Conservation (phyloP, 768 basidiomycete species). For the Boletus tomentosulus region DNA sequence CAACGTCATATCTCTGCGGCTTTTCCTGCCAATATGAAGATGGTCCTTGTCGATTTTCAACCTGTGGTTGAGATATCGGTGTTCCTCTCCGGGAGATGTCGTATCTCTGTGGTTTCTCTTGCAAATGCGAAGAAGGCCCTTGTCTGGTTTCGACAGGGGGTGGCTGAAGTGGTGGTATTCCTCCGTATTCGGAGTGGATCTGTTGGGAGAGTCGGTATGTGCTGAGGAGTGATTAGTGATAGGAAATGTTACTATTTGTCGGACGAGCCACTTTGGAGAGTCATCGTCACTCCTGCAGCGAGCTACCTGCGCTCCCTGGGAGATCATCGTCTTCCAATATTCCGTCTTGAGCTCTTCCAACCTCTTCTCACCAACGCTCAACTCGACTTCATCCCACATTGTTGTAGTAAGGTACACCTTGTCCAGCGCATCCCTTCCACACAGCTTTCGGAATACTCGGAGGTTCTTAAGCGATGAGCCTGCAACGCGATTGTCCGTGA, state of each 20-base stretch:
- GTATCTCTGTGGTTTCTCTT: background rate
- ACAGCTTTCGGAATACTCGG: conserved; percentile 28
- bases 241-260: background rate
- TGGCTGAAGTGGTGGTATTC: too few relatives aligned
- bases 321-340: conserved; percentile 10
- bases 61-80: background rate
- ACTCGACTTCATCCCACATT: conserved; percentile 12
- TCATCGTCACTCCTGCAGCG: background rate
- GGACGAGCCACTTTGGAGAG: background rate
- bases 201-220: too few relatives aligned
- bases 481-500: conserved; percentile 35
- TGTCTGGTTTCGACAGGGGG: background rate
- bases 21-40: background rate
- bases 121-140: background rate
- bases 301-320: background rate
- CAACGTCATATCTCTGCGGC: background rate
- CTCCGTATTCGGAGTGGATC: too few relatives aligned
- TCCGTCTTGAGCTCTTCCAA: conserved; percentile 5
- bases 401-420: conserved; percentile 34
- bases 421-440: conserved; percentile 24
- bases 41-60: too few relatives aligned
- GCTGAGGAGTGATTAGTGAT: too few relatives aligned
- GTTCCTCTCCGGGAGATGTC: background rate
- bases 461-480: conserved; percentile 31
- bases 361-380: conserved; percentile 25